Conservation (phyloP, 192 early-diverging fungal genomes). For the Gigaspora rosea region DNA sequence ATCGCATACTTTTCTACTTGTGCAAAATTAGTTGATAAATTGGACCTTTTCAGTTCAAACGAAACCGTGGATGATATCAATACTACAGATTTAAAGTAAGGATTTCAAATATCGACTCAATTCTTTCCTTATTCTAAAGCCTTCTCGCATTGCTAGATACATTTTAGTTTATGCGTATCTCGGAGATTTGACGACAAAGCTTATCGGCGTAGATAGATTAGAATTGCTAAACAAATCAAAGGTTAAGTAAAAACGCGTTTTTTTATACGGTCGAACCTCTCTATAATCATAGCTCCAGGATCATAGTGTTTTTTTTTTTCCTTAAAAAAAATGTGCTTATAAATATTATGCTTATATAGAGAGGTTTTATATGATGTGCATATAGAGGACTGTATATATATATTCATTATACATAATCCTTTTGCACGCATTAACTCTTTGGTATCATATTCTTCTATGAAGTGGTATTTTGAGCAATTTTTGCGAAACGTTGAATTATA, state of each 20-base stretch:
- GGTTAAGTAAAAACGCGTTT: constrained; percentile 33
- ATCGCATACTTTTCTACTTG: constrained; percentile 51
- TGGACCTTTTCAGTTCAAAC: constrained; percentile 83
- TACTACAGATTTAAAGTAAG: constrained; percentile 71
- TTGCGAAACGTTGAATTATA: constrained; percentile 39
- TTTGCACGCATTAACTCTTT: no score
- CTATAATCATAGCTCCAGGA: no score
- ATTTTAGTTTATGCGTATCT: constrained; percentile 60
- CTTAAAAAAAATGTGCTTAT: no score
- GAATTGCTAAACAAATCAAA: constrained; percentile 50
- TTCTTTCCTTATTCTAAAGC: no score
- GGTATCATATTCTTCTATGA: background rate
- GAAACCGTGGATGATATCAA: constrained; percentile 88
- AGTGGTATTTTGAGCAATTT: constrained; percentile 47
- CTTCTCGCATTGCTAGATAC: constrained; percentile 41
- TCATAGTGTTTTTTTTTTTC: no score
- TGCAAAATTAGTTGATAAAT: constrained; percentile 50
- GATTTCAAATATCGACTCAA: background rate
- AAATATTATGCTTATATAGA: no score
- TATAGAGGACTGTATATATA: no score
- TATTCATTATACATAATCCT: no score
- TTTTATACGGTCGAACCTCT: no score
- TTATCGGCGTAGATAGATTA: constrained; percentile 44
- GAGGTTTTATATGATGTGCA: no score
- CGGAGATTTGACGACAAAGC: constrained; percentile 55